Evolutionary conservation across 1,284 basidiomycete species (phyloP).

Genomic region (Leccinum ponderosum): DNA sequence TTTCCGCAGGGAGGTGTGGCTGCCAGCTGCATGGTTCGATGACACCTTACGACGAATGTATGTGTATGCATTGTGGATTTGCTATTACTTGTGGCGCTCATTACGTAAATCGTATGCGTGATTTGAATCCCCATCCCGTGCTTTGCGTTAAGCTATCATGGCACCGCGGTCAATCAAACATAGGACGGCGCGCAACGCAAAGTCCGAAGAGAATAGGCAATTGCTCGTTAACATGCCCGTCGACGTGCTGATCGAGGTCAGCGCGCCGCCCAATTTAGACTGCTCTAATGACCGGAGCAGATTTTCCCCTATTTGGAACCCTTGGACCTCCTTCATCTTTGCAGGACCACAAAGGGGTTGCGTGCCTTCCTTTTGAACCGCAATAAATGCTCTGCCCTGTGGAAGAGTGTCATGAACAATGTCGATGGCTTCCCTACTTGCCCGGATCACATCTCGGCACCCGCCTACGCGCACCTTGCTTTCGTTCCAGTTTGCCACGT

Average conservation of each 20-base stretch:
- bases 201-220: neutral
- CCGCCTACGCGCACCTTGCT: conserved; percentile 37
- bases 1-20: neutral
- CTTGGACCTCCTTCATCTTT: conserved; percentile 40
- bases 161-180: neutral
- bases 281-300: conserved; percentile 17
- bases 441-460: conserved; percentile 38
- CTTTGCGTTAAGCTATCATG: conserved; percentile 4
- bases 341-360: conserved; percentile 40
- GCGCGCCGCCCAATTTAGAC: neutral
- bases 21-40: conserved; percentile 3
- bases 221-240: conserved; percentile 14
- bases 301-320: conserved; percentile 39
- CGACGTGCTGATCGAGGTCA: conserved; percentile 20
- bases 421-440: conserved; percentile 37
- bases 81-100: neutral
- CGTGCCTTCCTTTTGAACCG: conserved; percentile 38
- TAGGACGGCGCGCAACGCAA: neutral
- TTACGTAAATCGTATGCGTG: neutral
- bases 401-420: conserved; percentile 35
- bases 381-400: conserved; percentile 31
- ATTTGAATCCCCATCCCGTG: neutral
- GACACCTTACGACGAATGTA: conserved; percentile 17
- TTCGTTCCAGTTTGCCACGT: conserved; percentile 43
- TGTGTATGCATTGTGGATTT: conserved; percentile 11